Evolutionary conservation across 164 flowering plant species (phyloP).

Genomic region (Magnolia sinica): DNA sequence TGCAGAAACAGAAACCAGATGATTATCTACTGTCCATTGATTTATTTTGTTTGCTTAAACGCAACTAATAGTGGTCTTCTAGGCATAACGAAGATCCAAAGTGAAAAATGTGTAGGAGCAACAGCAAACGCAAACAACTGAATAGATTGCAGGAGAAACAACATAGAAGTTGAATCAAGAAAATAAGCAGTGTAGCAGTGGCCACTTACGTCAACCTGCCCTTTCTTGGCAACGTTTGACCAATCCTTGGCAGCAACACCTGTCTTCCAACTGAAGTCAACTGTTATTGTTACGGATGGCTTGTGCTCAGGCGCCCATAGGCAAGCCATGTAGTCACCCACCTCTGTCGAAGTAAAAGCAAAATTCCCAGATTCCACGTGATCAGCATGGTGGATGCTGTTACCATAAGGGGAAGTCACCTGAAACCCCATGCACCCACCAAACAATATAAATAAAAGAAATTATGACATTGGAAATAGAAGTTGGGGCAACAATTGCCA

Average conservation of each 20-base stretch:
- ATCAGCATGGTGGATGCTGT: constrained; percentile 50
- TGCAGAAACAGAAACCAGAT: no score
- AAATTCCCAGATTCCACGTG: constrained; percentile 55
- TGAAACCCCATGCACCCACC: constrained; percentile 16
- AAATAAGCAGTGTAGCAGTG: background rate
- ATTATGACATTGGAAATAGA: background rate
- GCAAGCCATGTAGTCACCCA: constrained; percentile 68
- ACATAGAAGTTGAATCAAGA: background rate
- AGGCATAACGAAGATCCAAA: no score
- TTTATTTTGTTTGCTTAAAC: no score
- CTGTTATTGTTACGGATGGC: constrained; percentile 30
- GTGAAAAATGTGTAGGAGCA: no score
- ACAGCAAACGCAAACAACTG: background rate
- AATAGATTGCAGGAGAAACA: background rate
- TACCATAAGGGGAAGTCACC: constrained; percentile 70
- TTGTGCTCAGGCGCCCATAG: constrained; percentile 52
- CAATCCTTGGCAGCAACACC: constrained; percentile 81
- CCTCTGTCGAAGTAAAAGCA: constrained; percentile 69
- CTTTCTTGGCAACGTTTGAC: constrained; percentile 76
- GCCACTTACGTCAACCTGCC: constrained; percentile 58
- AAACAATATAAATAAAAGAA: background rate
- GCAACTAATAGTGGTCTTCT: no score
- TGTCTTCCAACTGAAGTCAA: constrained; percentile 79
- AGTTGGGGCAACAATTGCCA: background rate
- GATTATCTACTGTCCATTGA: no score